Evolutionary conservation across 2,329 filamentous ascomycete species (phyloP), one percentile per base, ranked within the genome.

Genomic region (Magnaporthiopsis rhizophila): DNA sequence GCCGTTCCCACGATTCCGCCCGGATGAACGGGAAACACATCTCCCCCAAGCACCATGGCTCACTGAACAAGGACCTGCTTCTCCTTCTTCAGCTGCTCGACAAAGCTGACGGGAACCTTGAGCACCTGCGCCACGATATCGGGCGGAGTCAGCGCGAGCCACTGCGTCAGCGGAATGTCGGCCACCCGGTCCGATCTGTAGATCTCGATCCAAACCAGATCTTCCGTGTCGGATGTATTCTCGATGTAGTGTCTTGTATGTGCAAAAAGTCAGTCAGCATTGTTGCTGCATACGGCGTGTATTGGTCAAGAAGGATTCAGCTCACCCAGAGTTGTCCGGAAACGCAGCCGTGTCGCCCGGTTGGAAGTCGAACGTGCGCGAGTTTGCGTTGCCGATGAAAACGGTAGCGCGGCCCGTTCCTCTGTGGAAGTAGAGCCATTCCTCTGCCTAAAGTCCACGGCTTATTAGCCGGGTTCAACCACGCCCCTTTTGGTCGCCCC

Each of bases 351-450:
- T 88, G 66, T 90, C 87, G n/a, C 88, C 87, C 5, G 86, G 80
- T 2, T 76, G 76, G 72, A 89, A 88, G 73, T 90, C 85, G 70
- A 89, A 89, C 0, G 87, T 90, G 7, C 87, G 81, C 3, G 87
- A 81, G 64, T 83, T 83, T 13, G 79, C 76, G 69, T 79, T 82
- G 8, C 86, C 87, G 61, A 85, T 84, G 71, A 89, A 90, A 3
- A 88, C 83, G 0, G 86, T 89, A 0, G 86, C 87, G 32, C 83
- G 81, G 0, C 77, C 87, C 2, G 78, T 74, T 30, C 87, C 88
- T 65, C 83, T 77, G 71, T 88, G 85, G 76, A 90, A 90, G 74
- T 89, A 90, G 2, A 90, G 74, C 87, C 88, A 90, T 72, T 90
- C 87, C 69, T 89, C 85, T 6, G 85, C 84, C 83, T 87, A 36